phyloP scores from a whole-genome alignment of 305 asterid genomes.

The Fraxinus platypoda region DNA sequence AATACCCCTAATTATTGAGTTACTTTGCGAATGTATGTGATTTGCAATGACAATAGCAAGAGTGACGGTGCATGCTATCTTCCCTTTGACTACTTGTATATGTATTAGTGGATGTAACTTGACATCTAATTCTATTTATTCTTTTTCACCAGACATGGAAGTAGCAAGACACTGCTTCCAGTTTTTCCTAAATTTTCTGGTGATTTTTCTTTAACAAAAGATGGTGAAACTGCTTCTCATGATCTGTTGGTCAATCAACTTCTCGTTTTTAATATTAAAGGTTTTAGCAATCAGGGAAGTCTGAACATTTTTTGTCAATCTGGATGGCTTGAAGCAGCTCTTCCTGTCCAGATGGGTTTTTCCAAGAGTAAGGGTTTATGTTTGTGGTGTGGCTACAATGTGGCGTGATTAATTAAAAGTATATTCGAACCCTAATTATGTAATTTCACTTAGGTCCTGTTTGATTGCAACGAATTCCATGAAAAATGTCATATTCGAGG shows the following conservation, averaged over 20 bases:
- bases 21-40: not conserved
- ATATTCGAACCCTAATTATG: too few species aligned
- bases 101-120: not conserved
- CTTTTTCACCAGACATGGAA: conserved; percentile 3
- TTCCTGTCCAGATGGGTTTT: not conserved
- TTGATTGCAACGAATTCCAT: too few species aligned
- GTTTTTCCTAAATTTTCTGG: conserved; percentile 7
- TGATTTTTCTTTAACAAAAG: conserved; percentile 6
- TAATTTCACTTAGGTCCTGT: too few species aligned
- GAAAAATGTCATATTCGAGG: too few species aligned
- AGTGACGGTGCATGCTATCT: not conserved
- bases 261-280: not conserved
- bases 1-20: too few species aligned
- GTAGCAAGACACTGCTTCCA: not conserved
- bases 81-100: not conserved
- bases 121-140: not conserved
- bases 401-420: too few species aligned
- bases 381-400: not conserved
- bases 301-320: conserved; percentile 9
- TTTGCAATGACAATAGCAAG: not conserved
- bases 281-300: not conserved
- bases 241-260: not conserved
- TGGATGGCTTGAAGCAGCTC: not conserved
- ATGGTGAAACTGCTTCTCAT: not conserved
- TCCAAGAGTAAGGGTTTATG: not conserved